Evolutionary conservation across 1,284 basidiomycete genomes (phyloP).

Genomic region (Ustilago lituana): DNA sequence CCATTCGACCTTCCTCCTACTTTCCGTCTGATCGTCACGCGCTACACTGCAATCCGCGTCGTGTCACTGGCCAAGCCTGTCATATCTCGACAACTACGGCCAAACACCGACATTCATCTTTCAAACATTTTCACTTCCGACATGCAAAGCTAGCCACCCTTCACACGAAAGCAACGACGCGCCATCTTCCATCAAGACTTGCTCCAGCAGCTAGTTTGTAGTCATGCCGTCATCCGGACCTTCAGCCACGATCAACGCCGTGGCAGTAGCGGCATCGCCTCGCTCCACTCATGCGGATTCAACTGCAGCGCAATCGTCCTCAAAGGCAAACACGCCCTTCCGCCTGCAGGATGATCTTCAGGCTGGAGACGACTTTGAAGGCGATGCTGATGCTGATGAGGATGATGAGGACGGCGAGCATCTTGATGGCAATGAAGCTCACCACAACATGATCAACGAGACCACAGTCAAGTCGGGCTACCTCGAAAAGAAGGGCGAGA

Average conservation of each 20-base stretch:
- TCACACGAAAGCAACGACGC: neutral
- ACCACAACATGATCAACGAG: slow-evolving; percentile 71
- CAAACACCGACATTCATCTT: no score
- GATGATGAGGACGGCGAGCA: slow-evolving; percentile 81
- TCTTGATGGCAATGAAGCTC: slow-evolving; percentile 71
- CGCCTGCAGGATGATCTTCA: slow-evolving; percentile 20
- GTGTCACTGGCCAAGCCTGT: neutral
- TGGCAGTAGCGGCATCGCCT: slow-evolving; percentile 7
- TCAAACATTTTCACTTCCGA: no score
- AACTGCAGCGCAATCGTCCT: neutral
- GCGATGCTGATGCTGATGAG: slow-evolving; percentile 70
- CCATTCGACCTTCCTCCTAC: neutral
- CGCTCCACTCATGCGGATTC: neutral
- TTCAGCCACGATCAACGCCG: slow-evolving; percentile 10
- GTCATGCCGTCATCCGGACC: neutral
- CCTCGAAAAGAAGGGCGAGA: slow-evolving; percentile 93
- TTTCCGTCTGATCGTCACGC: no score
- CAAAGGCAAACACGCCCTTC: neutral
- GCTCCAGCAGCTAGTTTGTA: neutral
- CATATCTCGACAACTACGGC: neutral
- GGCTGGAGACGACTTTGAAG: slow-evolving; percentile 35
- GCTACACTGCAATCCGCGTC: no score
- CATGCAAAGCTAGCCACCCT: slow-evolving; percentile 9
- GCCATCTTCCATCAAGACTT: neutral
- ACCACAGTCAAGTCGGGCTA: slow-evolving; percentile 88